A percentile compares a stretch with the other conserved stretches of the same genome.
Conservation (phyloP, 2,329 filamentous ascomycete genomes). For the Myrmaecium sp. region DNA sequence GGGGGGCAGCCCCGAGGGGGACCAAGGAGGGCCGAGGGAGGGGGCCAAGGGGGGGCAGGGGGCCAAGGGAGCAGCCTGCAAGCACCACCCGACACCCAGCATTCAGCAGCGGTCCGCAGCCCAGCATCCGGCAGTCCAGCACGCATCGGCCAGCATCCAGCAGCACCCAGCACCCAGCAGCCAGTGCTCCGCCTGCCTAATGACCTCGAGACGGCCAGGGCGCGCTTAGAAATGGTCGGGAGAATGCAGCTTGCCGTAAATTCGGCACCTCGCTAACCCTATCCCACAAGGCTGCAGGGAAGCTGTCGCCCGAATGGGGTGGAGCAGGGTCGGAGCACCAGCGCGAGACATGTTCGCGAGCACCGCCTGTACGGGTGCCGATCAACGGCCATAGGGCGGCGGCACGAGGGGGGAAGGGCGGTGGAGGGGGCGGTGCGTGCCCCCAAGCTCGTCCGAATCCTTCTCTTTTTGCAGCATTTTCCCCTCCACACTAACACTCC, state of each 20-base stretch:
- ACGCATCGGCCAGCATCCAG: too few species aligned
- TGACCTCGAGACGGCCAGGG: conserved; percentile 1
- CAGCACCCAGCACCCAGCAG: too few species aligned
- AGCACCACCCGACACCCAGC: too few species aligned
- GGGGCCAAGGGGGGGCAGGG: too few species aligned
- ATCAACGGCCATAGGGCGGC: not conserved
- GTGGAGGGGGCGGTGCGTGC: conserved; percentile 1
- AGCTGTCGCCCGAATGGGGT: not conserved
- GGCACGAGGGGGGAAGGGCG: not conserved
- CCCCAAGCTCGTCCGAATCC: conserved; percentile 2
- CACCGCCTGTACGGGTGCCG: not conserved
- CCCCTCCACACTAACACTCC: not conserved
- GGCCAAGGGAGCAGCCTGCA: too few species aligned
- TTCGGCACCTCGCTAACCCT: conserved; percentile 10
- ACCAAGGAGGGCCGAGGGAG: too few species aligned
- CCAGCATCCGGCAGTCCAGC: too few species aligned
- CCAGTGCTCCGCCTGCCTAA: too few species aligned
- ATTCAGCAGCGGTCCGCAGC: too few species aligned
- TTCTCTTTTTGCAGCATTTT: not conserved
- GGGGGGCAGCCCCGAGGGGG: too few species aligned
- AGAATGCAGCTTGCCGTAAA: conserved; percentile 8
- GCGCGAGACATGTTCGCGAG: conserved; percentile 2
- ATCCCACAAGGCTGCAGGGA: conserved; percentile 11
- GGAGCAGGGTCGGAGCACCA: not conserved
- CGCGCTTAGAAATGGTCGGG: conserved; percentile 5